Base-by-base conservation (phyloP, 2,329 filamentous ascomycete genomes). In the Penicillium sp. region DNA sequence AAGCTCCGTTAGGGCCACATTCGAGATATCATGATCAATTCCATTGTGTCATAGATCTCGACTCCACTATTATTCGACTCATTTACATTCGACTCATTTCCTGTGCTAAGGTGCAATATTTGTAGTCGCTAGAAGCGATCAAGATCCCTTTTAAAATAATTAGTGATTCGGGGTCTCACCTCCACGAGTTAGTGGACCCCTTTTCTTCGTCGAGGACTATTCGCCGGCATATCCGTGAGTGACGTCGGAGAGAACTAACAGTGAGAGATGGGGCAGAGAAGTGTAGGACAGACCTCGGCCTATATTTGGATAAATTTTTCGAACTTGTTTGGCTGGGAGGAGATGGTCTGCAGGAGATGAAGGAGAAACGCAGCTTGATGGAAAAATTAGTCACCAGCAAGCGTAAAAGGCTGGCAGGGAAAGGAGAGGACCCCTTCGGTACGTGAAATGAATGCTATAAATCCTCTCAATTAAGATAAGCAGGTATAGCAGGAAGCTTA, bases 21-120 rank as follows among this genome's bases (percentile, higher is more conserved):
- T 25, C 48, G 48, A 13, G 28, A 37, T 37, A 16, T 49, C 10
- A 46, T 56, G 26, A 45, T 56, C 40, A 56, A 38, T 38, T 35
- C 26, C 4, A 14, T 26, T n/a, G 42, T 56, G 16, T 49, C 7
- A 11, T 40, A 19, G 33, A 49, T 16, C 54, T 56, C 13, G 42
- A 30, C 25, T 37, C 42, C 40, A 19, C 43, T 22, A 49, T 56
- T 8, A 49, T 49, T 26, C 43, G 42, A n/a, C 8, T 25, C 42
- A 37, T 56, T 13, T 28, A n/a, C n/a, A 49, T 49, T 26, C 43
- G 42, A n/a, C 8, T 25, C 42, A 37, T 56, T 13, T 28, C 40
- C 42, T 6, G 42, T 3, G 30, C 30, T 25, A 49, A 49, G 30
- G 28, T 1, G 22, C 26, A 26, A 8, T 4, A 11, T 25, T 4